Base-by-base conservation (phyloP, 371 early-diverging fungal genomes). In the Mucor racemosus region DNA sequence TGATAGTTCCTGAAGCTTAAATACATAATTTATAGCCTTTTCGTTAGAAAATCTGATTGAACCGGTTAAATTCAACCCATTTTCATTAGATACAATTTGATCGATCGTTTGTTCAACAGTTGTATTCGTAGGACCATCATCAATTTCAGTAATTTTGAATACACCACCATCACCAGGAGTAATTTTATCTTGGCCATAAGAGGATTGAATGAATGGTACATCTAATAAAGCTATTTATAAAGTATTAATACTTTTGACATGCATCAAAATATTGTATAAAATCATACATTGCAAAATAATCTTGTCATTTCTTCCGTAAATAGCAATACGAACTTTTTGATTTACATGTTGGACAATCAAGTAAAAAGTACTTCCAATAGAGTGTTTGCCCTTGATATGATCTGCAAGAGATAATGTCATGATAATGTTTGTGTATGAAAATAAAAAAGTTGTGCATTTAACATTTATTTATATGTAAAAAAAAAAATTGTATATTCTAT, bases 71-170 rank as follows among this genome's bases (percentile, higher is more conserved):
- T 61, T 64, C 13, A 72, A 31, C 4, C 64, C 67, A 13, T 33
- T 50, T 5, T 72, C 57, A 17, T 72, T 44, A 17, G 34, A 33
- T 41, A 50, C 15, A 5, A 76, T 60, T 10, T 13, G 41, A 1
- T 67, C 67, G 21, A 79, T 66, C 5, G 75, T 76, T 57, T 79
- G 80, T 38, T 72, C 44, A 19, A 62, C 65, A 7, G 77, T 75
- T 2, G 67, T 60, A 13, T 58, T 58, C 1, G 13, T 4, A 50
- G 67, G 66, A 4, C 58, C 64, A 48, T 79, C 80, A 15, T n/a
- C 35, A 26, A 53, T 44, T 21, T 80, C 80, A 4, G 56, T 44
- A 53, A 79, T 73, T 19, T 69, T 62, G 59, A 73, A 75, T 8
- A 62, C 60, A n/a, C 75, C 71, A 54, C 62, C 74, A 26, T 66